Percentiles rank a stretch among this genome's conserved stretches.
These are phyloP conservation scores for Roridomyces roridus DNA, from an alignment of 768 basidiomycete genomes.

Conservation along the genomic window DNA sequence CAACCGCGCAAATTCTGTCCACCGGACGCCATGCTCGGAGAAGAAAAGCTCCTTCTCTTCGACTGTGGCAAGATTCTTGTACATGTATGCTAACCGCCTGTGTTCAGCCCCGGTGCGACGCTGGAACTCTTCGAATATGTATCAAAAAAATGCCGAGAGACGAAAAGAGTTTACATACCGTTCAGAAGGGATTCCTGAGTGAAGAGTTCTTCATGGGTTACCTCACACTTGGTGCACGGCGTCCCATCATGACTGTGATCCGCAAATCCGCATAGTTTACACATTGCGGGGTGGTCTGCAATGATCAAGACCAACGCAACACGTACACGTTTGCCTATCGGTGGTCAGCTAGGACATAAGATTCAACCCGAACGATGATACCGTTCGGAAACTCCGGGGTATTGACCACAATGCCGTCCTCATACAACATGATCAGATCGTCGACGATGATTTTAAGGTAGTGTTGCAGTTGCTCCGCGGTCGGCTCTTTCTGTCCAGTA, in stretches of 20 bases:
- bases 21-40: conserved; percentile 21
- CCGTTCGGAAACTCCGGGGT: conserved; percentile 28
- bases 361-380: background rate
- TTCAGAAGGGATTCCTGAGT: conserved; percentile 20
- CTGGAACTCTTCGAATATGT: background rate
- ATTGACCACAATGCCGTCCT: conserved; percentile 26
- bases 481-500: conserved; percentile 36
- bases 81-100: background rate
- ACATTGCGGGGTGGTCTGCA: conserved; percentile 36
- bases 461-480: conserved; percentile 31
- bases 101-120: background rate
- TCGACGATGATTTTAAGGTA: conserved; percentile 32
- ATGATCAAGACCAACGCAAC: conserved; percentile 33
- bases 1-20: conserved; percentile 28
- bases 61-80: background rate
- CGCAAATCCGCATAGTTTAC: conserved; percentile 32
- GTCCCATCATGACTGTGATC: conserved; percentile 30
- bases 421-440: conserved; percentile 33
- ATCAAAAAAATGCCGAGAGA: background rate
- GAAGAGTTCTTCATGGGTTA: conserved; percentile 22
- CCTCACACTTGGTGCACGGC: conserved; percentile 33
- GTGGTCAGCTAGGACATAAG: background rate
- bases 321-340: conserved; percentile 20
- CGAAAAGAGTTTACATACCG: background rate
- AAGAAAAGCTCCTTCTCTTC: conserved; percentile 15